Base-by-base conservation (phyloP, 2,329 filamentous ascomycete genomes). In the Trichoderma sp. region DNA sequence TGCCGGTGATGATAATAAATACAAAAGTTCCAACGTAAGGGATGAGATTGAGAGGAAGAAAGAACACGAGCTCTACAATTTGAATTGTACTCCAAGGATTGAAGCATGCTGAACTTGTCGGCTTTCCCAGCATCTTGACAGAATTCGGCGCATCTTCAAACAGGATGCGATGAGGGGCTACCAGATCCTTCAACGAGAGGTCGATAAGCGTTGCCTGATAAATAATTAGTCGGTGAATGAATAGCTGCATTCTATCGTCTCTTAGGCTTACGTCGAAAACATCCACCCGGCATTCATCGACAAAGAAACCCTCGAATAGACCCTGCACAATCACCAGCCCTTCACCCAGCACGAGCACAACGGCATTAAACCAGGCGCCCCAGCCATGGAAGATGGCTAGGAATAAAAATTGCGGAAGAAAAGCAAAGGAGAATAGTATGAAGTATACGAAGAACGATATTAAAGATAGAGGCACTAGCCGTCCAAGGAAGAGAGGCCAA, bases 1-100 rank as follows among this genome's bases (percentile, higher is more conserved):
- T 93, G 1, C 95, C 96, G 0, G 94, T 97, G 72, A 97, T 86
- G 68, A 97, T 80, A 70, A 99, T 86, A 78, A 97, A 99, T 71
- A 96, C 85, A 0, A 93, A 92, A 0, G 91, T 91, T 18, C 95
- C 95, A 16, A 93, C 87, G 58, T 91, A 88, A 0, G 95, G 95
- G 18, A 98, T 87, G 26, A 99, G 88, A 77, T 97, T 98, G 69
- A 99, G 86, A 1, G 96, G 91, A 1, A 94, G 84, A 75, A 90
- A 90, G 34, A 92, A 74, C 43, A 96, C 83, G 70, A 97, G 91
- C 80, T 97, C 95, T 71, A 92, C 77, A 68, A 97, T 96, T 79
- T 97, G 95, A n/a, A 92, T 87, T 66, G 97, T 82, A 67, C 92
- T 97, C 84, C 96, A 97, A 0, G 95, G 95, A 10, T 91, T 90